Percentiles rank a stretch among this genome's conserved stretches.
Evolutionary conservation across 495 filamentous ascomycete species (phyloP).

Genomic region (Penicillium desertorum): DNA sequence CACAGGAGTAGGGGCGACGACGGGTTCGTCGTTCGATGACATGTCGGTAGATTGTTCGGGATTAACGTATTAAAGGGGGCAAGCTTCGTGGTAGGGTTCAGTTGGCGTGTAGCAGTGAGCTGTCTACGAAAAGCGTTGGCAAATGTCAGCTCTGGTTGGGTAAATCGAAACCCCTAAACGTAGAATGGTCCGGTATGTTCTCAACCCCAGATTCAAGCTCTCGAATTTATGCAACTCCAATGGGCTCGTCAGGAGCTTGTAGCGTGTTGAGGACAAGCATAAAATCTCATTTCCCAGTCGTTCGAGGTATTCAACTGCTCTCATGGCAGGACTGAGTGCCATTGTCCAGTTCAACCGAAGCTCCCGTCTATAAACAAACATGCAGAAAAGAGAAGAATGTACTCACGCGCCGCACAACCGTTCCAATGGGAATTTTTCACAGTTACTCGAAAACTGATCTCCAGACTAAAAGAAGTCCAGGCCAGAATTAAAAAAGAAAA

Average conservation of each 20-base stretch:
- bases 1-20: slow-evolving; percentile 20
- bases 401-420: slow-evolving; percentile 26
- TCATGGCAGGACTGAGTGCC: background rate
- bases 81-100: background rate
- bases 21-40: slow-evolving; percentile 43
- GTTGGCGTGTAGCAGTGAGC: slow-evolving; percentile 5
- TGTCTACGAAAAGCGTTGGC: background rate
- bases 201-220: slow-evolving; percentile 1
- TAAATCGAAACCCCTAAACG: background rate
- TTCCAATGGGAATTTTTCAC: background rate
- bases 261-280: background rate
- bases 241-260: background rate
- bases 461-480: slow-evolving; percentile 3
- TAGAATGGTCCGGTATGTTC: background rate
- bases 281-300: background rate
- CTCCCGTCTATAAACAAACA: slow-evolving; percentile 15
- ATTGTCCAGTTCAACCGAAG: slow-evolving; percentile 5
- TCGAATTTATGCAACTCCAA: background rate
- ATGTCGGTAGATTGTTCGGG: slow-evolving; percentile 22
- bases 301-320: background rate
- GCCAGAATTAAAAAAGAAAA: slow-evolving; percentile 14
- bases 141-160: slow-evolving; percentile 3
- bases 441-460: slow-evolving; percentile 2
- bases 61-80: slow-evolving; percentile 11
- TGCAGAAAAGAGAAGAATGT: slow-evolving; percentile 9